These are phyloP conservation scores for Rhododendron griersonianum DNA, from an alignment of 148 eudicot genomes.

Conservation along the genomic window DNA sequence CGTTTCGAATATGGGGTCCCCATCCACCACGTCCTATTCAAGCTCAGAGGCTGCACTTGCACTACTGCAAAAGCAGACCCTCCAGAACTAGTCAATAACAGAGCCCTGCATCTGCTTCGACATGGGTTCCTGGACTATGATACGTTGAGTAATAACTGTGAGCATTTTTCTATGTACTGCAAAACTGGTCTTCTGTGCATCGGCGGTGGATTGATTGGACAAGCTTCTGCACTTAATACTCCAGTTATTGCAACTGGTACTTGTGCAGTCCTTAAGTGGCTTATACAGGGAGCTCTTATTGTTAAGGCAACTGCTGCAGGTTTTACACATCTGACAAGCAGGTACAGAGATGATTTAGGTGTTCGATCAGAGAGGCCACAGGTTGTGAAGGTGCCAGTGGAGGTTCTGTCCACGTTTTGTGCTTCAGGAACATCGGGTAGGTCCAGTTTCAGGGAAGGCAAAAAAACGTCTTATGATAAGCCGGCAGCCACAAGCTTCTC, in stretches of 20 bases:
- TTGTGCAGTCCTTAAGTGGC: not conserved
- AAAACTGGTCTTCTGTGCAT: conserved; percentile 19
- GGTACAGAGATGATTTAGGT: conserved; percentile 1
- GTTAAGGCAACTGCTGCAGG: not conserved
- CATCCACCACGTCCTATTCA: not conserved
- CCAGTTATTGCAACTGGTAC: not conserved
- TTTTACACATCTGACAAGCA: not conserved
- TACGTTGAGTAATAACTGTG: conserved; percentile 20
- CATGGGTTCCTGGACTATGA: conserved; percentile 21
- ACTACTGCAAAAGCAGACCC: conserved; percentile 27
- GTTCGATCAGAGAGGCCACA: not conserved
- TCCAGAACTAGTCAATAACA: conserved; percentile 15
- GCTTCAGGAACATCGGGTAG: not conserved
- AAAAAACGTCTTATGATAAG: not conserved
- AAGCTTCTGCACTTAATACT: not conserved
- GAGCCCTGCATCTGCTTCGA: conserved; percentile 19
- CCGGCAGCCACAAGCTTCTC: not conserved
- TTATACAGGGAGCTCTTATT: not conserved
- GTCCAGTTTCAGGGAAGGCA: not conserved
- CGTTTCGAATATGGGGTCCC: conserved; percentile 21
- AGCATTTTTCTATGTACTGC: conserved; percentile 35
- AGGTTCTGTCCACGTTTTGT: not conserved
- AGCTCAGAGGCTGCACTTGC: conserved; percentile 27
- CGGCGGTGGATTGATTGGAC: conserved; percentile 11
- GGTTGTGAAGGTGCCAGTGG: conserved; percentile 2